Percentiles rank a stretch among this genome's conserved stretches.
Evolutionary conservation across 306 rosid species (phyloP).

Genomic region (Gastrolobium villosum): DNA sequence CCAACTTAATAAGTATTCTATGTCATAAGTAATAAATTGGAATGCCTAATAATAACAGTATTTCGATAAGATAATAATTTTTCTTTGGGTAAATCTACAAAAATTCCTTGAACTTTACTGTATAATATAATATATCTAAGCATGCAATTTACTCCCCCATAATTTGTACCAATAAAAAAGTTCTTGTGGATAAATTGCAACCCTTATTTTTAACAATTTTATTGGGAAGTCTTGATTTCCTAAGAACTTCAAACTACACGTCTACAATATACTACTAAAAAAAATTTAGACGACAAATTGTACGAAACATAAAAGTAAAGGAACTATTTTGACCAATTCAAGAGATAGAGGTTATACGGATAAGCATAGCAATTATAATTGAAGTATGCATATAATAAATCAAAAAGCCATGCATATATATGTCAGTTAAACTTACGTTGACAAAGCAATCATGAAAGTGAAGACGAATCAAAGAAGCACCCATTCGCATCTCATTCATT

Average conservation of each 20-base stretch:
- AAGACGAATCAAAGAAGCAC: conserved; percentile 88
- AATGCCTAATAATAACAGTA: no score
- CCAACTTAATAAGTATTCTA: no score
- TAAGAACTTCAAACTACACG: no score
- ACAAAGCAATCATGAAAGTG: conserved; percentile 98
- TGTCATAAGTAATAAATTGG: no score
- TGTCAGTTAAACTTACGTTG: conserved; percentile 59
- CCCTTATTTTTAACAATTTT: no score
- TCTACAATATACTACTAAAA: no score
- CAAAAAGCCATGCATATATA: neutral
- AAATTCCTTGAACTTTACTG: neutral
- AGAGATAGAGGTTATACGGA: no score
- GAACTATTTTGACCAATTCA: no score
- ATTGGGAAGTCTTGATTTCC: no score
- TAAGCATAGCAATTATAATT: neutral
- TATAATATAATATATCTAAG: neutral
- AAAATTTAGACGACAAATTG: no score
- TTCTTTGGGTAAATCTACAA: neutral
- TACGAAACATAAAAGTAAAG: no score
- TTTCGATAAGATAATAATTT: neutral
- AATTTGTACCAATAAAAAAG: neutral
- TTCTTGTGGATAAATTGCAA: no score
- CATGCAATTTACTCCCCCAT: neutral
- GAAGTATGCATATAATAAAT: neutral
- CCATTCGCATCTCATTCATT: conserved; percentile 79